phyloP scores from a whole-genome alignment of 192 early-diverging fungal species.

The Umbelopsis sp. region DNA sequence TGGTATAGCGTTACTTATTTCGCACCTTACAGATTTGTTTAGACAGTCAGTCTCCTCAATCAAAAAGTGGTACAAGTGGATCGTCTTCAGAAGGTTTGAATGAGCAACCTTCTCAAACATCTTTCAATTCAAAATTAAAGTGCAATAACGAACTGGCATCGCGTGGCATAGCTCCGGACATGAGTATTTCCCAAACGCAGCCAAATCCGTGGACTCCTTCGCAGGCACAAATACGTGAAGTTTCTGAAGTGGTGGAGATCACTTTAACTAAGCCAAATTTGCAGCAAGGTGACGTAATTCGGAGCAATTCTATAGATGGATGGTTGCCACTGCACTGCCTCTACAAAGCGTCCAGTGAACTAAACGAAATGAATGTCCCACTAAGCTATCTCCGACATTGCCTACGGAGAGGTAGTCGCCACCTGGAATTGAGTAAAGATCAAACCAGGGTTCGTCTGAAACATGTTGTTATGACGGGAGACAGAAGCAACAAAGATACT shows the following conservation, averaged over 20 bases:
- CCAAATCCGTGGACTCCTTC: neutral
- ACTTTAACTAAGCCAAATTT: conserved; percentile 1
- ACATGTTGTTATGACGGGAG: neutral
- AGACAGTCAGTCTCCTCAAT: neutral
- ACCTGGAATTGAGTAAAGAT: conserved; percentile 18
- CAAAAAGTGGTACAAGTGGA: neutral
- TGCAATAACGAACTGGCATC: neutral
- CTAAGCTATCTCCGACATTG: conserved; percentile 19
- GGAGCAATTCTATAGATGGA: neutral
- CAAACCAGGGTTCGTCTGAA: neutral
- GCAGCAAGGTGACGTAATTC: neutral
- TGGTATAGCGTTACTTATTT: too few relatives aligned
- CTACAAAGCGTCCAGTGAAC: neutral
- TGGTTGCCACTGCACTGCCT: neutral
- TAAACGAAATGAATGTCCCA: conserved; percentile 15
- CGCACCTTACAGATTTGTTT: neutral
- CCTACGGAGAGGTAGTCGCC: conserved; percentile 1
- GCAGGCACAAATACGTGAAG: neutral
- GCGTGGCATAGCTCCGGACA: neutral
- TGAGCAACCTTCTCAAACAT: conserved; percentile 1
- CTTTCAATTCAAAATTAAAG: neutral
- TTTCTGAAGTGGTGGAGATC: neutral
- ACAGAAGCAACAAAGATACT: conserved; percentile 11
- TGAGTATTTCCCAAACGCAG: neutral
- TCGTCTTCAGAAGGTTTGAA: conserved; percentile 6